Base-by-base conservation (phyloP, 2,329 filamentous ascomycete genomes). In the Cytospora mali region DNA sequence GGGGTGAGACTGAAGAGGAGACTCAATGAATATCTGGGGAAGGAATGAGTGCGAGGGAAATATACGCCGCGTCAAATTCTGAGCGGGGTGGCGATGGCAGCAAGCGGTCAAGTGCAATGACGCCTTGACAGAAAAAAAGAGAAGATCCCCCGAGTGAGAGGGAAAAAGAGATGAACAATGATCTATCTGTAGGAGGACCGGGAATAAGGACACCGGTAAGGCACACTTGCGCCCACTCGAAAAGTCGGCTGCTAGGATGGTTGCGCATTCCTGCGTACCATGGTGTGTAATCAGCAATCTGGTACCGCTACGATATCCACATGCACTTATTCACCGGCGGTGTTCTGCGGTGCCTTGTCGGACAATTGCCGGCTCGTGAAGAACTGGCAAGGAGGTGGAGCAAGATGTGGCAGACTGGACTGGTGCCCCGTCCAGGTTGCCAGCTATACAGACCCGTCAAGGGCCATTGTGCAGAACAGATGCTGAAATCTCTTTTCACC, bases 171-270 rank as follows among this genome's bases (percentile, higher is more conserved):
- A 42, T 7, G 3, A 21, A 42, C 9, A 21, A 10, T 18, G 21
- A 3, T 9, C 33, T 25, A 27, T 18, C 31, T 25, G 57, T 48
- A 54, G 57, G 27, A 46, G 18, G 27, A 1, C 57, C 50, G 57
- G 57, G 13, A 48, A 60, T 54, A 60, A 60, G 49, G n/a, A 53
- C n/a, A n/a, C n/a, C n/a, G n/a, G n/a, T 10, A 28, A 52, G 35
- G 35, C 50, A 54, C 35, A 25, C 49, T 33, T 11, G 57, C n/a
- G 23, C 25, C 31, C 31, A 33, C 31, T n/a, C 57, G 25, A 13
- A 33, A 7, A 27, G 9, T 27, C 21, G 50, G 57, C 50, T 35
- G 35, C 35, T 48, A 60, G 57, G 57, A 21, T n/a, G 49, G 33
- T 9, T 14, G 49, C 21, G 21, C 27, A 35, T n/a, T 48, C 23